Conservation (phyloP, 306 rosid species). For the Cucurbita argyrosperma region DNA sequence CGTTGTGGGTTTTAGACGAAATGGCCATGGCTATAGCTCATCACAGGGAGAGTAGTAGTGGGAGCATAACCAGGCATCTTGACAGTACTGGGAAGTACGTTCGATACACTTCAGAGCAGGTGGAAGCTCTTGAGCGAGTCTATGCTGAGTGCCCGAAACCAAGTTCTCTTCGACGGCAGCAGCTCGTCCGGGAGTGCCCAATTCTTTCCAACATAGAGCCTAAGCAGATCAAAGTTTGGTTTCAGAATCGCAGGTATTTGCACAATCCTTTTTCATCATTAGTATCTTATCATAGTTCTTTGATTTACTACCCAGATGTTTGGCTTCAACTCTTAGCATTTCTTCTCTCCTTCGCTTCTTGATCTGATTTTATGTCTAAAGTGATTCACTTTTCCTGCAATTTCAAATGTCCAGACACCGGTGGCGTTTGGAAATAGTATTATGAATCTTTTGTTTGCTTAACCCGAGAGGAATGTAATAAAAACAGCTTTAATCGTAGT, state of each 20-base stretch:
- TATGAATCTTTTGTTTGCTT: neutral
- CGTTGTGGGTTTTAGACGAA: conserved; percentile 2
- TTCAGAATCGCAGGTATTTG: conserved; percentile 79
- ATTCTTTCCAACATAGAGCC: conserved; percentile 88
- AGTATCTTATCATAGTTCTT: neutral
- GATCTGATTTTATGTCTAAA: neutral
- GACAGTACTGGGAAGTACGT: conserved; percentile 79
- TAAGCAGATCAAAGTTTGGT: conserved; percentile 99
- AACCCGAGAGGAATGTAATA: neutral
- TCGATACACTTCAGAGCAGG: conserved; percentile 84
- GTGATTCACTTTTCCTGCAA: neutral
- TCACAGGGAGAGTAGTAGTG: conserved; percentile 77
- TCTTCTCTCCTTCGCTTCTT: neutral
- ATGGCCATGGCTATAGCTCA: conserved; percentile 91
- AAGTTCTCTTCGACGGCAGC: conserved; percentile 83
- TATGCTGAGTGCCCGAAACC: conserved; percentile 95
- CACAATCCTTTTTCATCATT: neutral
- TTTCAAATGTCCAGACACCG: neutral
- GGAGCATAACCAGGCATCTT: conserved; percentile 67
- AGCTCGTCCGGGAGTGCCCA: conserved; percentile 82
- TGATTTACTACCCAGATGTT: too few species aligned
- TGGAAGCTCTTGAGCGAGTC: conserved; percentile 86
- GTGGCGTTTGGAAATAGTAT: neutral
- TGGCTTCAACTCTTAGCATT: neutral
- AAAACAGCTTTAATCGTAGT: neutral